Evolutionary conservation across 768 basidiomycete species (phyloP).

Genomic region (Kondoa malvinella): DNA sequence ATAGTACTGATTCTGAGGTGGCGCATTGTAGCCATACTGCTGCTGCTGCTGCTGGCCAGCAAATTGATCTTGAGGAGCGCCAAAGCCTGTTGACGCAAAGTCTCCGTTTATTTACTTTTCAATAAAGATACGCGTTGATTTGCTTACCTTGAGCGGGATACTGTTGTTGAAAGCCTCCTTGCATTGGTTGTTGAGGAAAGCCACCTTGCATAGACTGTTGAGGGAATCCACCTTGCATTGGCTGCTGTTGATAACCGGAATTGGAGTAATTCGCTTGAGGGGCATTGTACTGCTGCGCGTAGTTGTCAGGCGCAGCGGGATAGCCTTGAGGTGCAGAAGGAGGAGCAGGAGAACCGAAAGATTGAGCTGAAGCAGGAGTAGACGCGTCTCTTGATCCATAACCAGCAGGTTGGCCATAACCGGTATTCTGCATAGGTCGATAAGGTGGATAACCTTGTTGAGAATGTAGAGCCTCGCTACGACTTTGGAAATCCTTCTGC

Average conservation of each 20-base stretch:
- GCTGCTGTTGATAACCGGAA: no score
- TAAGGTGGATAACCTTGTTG: background rate
- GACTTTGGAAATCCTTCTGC: background rate
- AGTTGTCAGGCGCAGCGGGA: background rate
- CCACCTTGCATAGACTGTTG: background rate
- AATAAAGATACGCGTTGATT: background rate
- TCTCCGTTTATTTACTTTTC: no score
- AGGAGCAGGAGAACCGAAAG: background rate
- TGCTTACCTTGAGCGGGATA: background rate
- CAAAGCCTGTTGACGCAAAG: no score
- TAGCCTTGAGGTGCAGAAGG: background rate
- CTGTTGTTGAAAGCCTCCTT: background rate
- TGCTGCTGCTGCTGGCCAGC: no score
- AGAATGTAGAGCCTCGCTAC: background rate
- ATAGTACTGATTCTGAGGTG: background rate
- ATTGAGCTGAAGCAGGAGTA: background rate
- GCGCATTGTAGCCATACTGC: background rate
- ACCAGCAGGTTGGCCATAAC: background rate
- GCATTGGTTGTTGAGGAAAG: background rate
- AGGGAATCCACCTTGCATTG: background rate
- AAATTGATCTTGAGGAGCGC: background rate
- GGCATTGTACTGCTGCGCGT: background rate
- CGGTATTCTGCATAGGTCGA: background rate
- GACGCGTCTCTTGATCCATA: background rate
- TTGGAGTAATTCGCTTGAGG: no score